Evolutionary conservation across 164 flowering plant species (phyloP), one percentile per base, ranked within the genome.

Genomic region (Stephania yunnanensis): DNA sequence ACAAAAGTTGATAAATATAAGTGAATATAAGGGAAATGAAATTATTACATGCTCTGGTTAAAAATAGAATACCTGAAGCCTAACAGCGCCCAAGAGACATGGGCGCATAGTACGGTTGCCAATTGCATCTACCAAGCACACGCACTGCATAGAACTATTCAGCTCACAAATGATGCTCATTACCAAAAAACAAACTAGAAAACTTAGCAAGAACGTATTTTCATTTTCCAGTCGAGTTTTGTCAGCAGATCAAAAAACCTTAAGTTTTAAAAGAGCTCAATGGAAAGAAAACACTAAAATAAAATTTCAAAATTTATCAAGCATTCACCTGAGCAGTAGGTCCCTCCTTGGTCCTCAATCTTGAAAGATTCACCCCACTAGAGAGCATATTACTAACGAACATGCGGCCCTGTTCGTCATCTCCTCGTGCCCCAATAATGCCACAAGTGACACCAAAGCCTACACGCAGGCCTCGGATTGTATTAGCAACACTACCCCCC

Each of bases 41-140:
- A 73, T 66, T 19, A 15, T 8, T 61, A 29, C 31, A 71, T 58
- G 70, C 75, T 36, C 42, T 36, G 42, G 4, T 36, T 36, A 36
- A 36, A 36, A 36, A 36, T 36, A 36, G 42, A 36, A 36, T 36
- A 93, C 99, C 97, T 95, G 96, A 85, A 93, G 75, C 84, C 86
- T 95, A 52, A 87, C 94, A 48, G 98, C 93, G 84, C 69, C 83
- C 30, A 91, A 85, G 71, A 95, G 93, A 82, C 96, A 92, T 7
- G 99, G 98, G 44, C 98, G 80, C 99, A 95, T 93, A 46, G 99
- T 95, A 11, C 99, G 94, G 73, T 95, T 95, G 42, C 96, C 99
- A 15, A 77, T 83, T 15, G 76, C 93, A 86, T 95, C 99, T 79
- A 95, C 99, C 79, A 95, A 82, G 84, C 99, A 95, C 69, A 89